Evolutionary conservation across 305 asterid species (phyloP), one percentile per base, ranked within the genome.

Genomic region (Stenogyne calaminthoides): DNA sequence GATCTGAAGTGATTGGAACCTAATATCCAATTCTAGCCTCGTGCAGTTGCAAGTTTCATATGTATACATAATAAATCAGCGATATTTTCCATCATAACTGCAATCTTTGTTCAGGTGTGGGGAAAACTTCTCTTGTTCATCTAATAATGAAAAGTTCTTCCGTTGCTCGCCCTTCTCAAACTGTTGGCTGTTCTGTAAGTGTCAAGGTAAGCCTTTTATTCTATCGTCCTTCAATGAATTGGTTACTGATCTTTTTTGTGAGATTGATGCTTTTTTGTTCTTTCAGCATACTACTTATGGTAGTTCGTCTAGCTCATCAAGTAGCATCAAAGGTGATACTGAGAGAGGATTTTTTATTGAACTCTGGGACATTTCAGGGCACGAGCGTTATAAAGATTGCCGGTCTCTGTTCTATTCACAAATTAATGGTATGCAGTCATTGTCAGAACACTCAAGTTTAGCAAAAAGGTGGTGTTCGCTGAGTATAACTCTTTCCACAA

Each of bases 291-390:
- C 82, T 15, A 88, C 96, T 52, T 86, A 84, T 77, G 97, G 91
- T 74, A 82, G 82, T 70, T 78, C 94, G 54, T 84, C 85, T 71
- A 86, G 94, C 86, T 90, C 99, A 20, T 90, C 99, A 54, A 86
- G 74, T 78, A 89, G 89, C 83, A 75, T 83, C 68, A 80, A 83
- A 82, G 88, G 88, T 18, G 97, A 87, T 34, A 18, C 71, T 2
- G 94, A 95, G 67, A 84, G 98, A 76, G 96, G 88, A 34, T 92
- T 92, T 83, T 92, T 95, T 80, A 73, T 95, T 49, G 97, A 95
- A 80, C 96, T 95, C 42, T 92, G 99, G 99, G 98, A 95, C 80
- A 72, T 92, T 74, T 95, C 98, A 39, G 99, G 99, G 59, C 99
- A 92, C 49, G 99, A 92, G 59, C 88, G 98, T 67, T 95, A 92